These are phyloP conservation scores for Waltiozyma sp. DNA, from an alignment of 1,139 yeast genomes.

Conservation along the genomic window DNA sequence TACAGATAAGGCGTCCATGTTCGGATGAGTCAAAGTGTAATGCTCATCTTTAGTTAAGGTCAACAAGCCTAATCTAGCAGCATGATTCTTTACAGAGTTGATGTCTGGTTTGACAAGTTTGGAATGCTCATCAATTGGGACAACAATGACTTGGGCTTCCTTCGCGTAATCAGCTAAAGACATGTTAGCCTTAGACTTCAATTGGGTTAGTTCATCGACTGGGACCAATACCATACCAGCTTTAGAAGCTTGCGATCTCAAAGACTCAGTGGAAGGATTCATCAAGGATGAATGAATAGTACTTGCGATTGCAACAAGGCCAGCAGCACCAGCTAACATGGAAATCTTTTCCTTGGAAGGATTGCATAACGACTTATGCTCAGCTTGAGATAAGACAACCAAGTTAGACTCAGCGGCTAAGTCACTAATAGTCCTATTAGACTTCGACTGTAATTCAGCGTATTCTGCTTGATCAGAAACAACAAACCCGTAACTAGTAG, in stretches of 20 bases:
- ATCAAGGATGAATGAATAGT: neutral
- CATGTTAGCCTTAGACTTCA: constrained; percentile 8
- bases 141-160: constrained; percentile 13
- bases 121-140: constrained; percentile 12
- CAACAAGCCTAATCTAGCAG: constrained; percentile 16
- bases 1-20: constrained; percentile 23
- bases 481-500: constrained; percentile 28
- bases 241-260: constrained; percentile 23
- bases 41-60: constrained; percentile 20
- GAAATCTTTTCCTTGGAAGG: constrained; percentile 13
- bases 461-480: constrained; percentile 32
- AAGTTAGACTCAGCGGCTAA: constrained; percentile 20
- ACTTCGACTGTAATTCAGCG: constrained; percentile 6
- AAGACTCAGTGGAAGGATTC: constrained; percentile 16
- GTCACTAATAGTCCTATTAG: constrained; percentile 16
- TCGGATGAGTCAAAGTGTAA: constrained; percentile 17
- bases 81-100: constrained; percentile 4
- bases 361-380: constrained; percentile 15
- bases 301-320: constrained; percentile 13
- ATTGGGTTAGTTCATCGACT: constrained; percentile 15
- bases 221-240: constrained; percentile 3
- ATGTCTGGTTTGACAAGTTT: constrained; percentile 15
- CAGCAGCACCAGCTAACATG: constrained; percentile 16
- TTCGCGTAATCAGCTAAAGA: constrained; percentile 18
- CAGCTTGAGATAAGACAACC: constrained; percentile 13